Conservation (phyloP, 345 rosid genomes). For the Schrenkiella parvula region DNA sequence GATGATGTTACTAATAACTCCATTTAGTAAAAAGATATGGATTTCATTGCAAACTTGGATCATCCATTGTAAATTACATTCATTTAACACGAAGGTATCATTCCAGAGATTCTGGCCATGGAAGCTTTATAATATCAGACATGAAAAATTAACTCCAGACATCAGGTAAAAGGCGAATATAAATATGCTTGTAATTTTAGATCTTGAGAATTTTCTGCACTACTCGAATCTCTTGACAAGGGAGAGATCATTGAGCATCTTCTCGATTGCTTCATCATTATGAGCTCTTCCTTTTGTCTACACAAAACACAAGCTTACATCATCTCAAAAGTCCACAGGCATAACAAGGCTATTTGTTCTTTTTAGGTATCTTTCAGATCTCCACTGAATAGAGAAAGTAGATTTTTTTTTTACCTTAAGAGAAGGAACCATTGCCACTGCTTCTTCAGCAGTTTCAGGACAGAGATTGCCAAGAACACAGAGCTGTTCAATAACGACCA, state of each 20-base stretch:
- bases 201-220: neutral
- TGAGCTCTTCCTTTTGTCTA: conserved; percentile 86
- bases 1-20: neutral
- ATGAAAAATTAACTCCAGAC: neutral
- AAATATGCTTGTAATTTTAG: neutral
- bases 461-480: conserved; percentile 98
- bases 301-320: conserved; percentile 22
- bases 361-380: neutral
- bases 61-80: conserved; percentile 1
- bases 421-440: conserved; percentile 95
- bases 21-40: neutral
- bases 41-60: conserved; percentile 1
- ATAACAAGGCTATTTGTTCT: neutral
- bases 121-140: neutral
- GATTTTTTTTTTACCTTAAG: conserved; percentile 51
- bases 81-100: neutral
- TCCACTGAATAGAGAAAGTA: neutral
- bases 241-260: conserved; percentile 82
- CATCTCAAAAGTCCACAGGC: neutral
- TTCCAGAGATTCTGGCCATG: neutral
- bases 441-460: conserved; percentile 98
- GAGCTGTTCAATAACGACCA: conserved; percentile 49
- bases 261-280: conserved; percentile 82
- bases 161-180: neutral
- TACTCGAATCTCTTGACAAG: conserved; percentile 86